Conservation (phyloP, 352 stramenopile species). For the Phytophthora citrophthora region DNA sequence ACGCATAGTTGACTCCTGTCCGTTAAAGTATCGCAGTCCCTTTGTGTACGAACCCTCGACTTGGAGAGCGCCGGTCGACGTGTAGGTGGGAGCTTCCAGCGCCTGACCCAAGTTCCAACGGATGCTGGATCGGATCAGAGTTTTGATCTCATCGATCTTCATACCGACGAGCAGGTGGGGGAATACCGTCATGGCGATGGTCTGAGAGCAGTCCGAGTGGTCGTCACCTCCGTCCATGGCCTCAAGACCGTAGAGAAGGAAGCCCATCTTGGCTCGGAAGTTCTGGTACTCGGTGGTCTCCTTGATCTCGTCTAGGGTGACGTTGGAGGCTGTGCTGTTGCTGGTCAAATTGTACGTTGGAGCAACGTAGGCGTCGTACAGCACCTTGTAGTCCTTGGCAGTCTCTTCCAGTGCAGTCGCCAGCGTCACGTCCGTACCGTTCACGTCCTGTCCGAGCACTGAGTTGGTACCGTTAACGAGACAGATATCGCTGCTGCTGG, state of each 20-base stretch:
- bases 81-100: constrained; percentile 48
- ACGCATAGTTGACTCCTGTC: constrained; percentile 65
- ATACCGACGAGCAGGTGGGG: constrained; percentile 63
- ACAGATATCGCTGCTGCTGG: constrained; percentile 52
- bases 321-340: constrained; percentile 13
- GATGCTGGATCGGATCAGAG: constrained; percentile 52
- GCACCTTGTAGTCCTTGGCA: constrained; percentile 52
- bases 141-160: constrained; percentile 56
- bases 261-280: constrained; percentile 63
- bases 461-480: constrained; percentile 49
- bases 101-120: constrained; percentile 55
- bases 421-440: constrained; percentile 51
- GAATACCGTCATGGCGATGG: constrained; percentile 64
- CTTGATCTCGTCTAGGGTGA: constrained; percentile 45
- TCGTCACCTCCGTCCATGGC: constrained; percentile 52
- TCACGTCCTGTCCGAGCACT: constrained; percentile 49
- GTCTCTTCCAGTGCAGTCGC: constrained; percentile 36
- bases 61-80: constrained; percentile 39
- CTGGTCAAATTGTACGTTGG: constrained; percentile 51
- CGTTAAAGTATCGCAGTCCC: constrained; percentile 64
- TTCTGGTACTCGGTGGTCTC: constrained; percentile 53
- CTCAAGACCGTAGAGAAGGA: constrained; percentile 56
- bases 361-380: constrained; percentile 62
- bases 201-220: constrained; percentile 42
- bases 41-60: constrained; percentile 58